phyloP scores from a whole-genome alignment of 805 yeast genomes.

The Yarrowia sp. region DNA sequence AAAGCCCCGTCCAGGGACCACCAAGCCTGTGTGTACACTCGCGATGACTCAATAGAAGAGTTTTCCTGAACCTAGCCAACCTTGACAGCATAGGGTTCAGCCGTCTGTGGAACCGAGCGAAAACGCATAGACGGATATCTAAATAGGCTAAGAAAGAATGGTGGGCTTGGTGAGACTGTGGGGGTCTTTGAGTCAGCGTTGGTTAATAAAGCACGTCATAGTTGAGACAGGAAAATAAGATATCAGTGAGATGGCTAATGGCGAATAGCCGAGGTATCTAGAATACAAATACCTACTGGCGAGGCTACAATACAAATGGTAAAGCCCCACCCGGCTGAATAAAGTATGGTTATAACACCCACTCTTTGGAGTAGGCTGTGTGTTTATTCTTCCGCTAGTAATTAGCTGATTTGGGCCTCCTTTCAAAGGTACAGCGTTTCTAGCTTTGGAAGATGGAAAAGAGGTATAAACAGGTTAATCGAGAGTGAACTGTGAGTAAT shows the following conservation, averaged over 20 bases:
- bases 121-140: constrained; percentile 4
- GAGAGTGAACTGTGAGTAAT: no score
- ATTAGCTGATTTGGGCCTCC: constrained; percentile 5
- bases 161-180: neutral
- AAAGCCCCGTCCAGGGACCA: no score
- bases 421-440: neutral
- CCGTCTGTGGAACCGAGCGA: neutral
- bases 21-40: no score
- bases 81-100: constrained; percentile 4
- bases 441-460: neutral
- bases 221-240: neutral
- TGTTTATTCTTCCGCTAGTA: neutral
- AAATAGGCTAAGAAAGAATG: neutral
- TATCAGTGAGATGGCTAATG: no score
- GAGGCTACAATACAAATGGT: neutral
- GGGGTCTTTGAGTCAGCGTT: neutral
- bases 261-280: no score
- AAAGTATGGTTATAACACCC: neutral
- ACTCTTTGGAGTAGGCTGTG: neutral
- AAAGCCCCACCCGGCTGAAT: constrained; percentile 27
- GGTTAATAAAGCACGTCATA: neutral
- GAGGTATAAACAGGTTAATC: no score
- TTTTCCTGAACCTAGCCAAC: neutral
- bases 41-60: neutral
- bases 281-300: no score